Evolutionary conservation across 2,329 filamentous ascomycete genomes (phyloP).

Genomic region (Zalaria obscura): DNA sequence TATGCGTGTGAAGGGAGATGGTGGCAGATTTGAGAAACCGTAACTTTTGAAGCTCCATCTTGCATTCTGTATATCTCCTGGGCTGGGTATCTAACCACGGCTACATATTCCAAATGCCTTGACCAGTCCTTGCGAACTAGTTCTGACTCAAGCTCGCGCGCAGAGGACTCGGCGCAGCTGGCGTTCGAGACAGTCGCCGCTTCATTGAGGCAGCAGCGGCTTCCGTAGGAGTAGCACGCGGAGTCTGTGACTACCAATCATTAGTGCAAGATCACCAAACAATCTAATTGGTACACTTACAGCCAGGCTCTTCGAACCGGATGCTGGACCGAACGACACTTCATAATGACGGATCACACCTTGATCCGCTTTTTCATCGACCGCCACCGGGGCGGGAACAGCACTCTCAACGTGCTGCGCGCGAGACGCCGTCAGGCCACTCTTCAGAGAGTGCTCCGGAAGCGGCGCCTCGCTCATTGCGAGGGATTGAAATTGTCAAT

Average conservation of each 20-base stretch:
- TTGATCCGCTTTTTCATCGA: constrained; percentile 3
- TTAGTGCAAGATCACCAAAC: background rate
- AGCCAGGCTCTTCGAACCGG: too few species aligned
- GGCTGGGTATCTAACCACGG: too few species aligned
- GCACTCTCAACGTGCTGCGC: constrained; percentile 17
- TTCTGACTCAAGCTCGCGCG: constrained; percentile 3
- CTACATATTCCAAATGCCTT: too few species aligned
- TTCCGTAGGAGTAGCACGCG: constrained; percentile 4
- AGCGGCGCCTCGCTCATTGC: constrained; percentile 71
- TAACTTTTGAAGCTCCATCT: too few species aligned
- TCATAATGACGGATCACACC: constrained; percentile 3
- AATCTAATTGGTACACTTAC: too few species aligned
- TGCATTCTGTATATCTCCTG: too few species aligned
- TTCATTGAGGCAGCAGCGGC: constrained; percentile 2
- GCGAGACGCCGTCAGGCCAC: constrained; percentile 42
- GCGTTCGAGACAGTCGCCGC: constrained; percentile 4
- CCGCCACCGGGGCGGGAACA: constrained; percentile 4
- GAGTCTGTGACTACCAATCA: constrained; percentile 2
- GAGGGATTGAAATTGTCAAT: constrained; percentile 43
- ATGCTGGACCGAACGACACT: constrained; percentile 4
- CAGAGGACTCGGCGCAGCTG: constrained; percentile 6
- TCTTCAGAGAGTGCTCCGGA: constrained; percentile 42
- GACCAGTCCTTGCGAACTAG: background rate
- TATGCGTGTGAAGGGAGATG: too few species aligned
- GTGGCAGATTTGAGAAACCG: too few species aligned